Base-by-base conservation (phyloP, 768 basidiomycete species). In the Rhodotorula toruloides region DNA sequence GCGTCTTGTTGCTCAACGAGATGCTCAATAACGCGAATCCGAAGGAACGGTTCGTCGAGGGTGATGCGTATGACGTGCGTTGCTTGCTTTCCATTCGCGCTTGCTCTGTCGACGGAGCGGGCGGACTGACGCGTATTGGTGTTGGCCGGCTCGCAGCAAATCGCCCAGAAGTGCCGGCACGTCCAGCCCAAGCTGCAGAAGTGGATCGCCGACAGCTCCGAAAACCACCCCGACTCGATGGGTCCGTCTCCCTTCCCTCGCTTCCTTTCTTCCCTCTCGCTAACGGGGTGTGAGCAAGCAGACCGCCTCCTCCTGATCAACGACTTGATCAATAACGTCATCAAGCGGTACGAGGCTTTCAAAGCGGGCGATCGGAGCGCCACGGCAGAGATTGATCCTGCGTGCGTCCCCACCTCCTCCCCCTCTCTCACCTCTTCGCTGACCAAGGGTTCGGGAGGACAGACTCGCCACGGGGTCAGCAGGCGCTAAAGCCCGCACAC, bases 171-270 rank as follows among this genome's bases (percentile, higher is more conserved):
- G 44, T 83, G 96, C 21, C 81, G 80, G 36, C 83, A 83, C 50
- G 92, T 93, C 4, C 83, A 92, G 53, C 96, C 96, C 0, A 97
- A 89, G 80, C 84, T 98, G 50, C 96, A 99, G 78, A 94, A 91
- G 74, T 98, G 96, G 94, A 89, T 98, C 63, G 90, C 88, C 16
- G 91, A 97, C 72, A 91, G 91, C 25, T 88, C 91, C 73, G 82
- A 85, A 4, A 87, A 91, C 46, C 91, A 93, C 77, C 84, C 90
- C 6, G 91, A 92, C 70, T 89, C 90, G 39, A 84, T 97, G 71
- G 89, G 91, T 92, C 74, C 65, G 83, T 78, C 22, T 37, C 34
- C 31, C 47, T 64, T 19, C 32, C 50, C 19, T 6, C 13, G n/a
- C 36, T 19, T 31, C 53, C 31, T 11, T 39, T 29, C 44, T 34